Percentiles rank a stretch among this genome's conserved stretches.
Evolutionary conservation across 2,329 filamentous ascomycete genomes (phyloP).

Genomic region (Ceratocystis cubensis): DNA sequence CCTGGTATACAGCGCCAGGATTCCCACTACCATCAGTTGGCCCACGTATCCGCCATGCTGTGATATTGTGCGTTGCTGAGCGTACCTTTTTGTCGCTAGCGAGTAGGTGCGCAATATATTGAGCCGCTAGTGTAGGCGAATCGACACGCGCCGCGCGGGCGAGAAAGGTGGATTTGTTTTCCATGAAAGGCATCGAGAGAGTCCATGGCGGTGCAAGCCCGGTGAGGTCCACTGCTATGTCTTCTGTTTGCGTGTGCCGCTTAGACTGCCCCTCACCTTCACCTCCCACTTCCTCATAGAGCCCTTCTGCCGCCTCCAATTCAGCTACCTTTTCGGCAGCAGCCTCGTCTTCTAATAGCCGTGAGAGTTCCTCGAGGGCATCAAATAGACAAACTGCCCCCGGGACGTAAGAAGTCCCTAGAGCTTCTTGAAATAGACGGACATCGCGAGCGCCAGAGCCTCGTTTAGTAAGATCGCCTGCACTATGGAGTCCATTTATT

Average conservation of each 20-base stretch:
- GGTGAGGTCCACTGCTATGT: slow-evolving; percentile 22
- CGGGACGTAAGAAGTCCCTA: slow-evolving; percentile 55
- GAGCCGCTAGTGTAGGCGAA: slow-evolving; percentile 57
- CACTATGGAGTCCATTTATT: slow-evolving; percentile 67
- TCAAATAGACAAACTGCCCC: slow-evolving; percentile 83
- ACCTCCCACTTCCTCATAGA: slow-evolving; percentile 19
- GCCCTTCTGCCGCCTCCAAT: slow-evolving; percentile 23
- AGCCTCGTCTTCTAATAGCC: slow-evolving; percentile 30
- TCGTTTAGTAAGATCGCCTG: slow-evolving; percentile 52
- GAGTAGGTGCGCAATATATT: slow-evolving; percentile 62
- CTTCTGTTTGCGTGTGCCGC: slow-evolving; percentile 5
- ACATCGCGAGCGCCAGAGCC: slow-evolving; percentile 62
- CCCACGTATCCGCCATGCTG: slow-evolving; percentile 74
- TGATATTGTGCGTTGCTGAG: slow-evolving; percentile 89
- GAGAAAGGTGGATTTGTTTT: slow-evolving; percentile 80
- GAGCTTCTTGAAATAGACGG: slow-evolving; percentile 52
- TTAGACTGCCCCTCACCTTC: slow-evolving; percentile 4
- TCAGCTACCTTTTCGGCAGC: slow-evolving; percentile 24
- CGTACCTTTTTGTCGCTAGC: slow-evolving; percentile 72
- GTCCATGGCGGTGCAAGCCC: slow-evolving; percentile 49
- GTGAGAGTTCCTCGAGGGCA: slow-evolving; percentile 62
- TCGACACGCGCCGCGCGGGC: slow-evolving; percentile 60
- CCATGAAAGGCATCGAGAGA: slow-evolving; percentile 58
- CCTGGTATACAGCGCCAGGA: slow-evolving; percentile 48
- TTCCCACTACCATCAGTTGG: slow-evolving; percentile 33